Evolutionary conservation across 108 stramenopile species (phyloP), one percentile per base, ranked within the genome.

Genomic region (Seminavis robusta): DNA sequence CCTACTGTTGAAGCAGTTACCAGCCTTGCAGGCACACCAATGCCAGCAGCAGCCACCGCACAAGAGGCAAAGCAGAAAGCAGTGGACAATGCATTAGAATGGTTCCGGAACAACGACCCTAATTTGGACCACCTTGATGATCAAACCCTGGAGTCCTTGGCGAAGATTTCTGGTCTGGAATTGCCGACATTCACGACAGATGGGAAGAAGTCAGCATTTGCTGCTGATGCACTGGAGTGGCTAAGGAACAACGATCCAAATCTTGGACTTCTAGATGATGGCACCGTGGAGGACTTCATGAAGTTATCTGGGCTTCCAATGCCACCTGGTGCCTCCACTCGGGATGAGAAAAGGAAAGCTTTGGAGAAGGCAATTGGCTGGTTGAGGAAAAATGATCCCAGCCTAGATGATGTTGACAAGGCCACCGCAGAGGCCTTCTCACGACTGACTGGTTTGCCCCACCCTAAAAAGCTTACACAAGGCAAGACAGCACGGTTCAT

Each of bases 361-460:
- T 49, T 64, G 13, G 73, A 74, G 42, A 45, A 47, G 10, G 65
- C 60, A 0, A 28, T 66, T 5, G 61, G 67, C 30, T 75, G 66
- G 66, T 21, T 67, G 23, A 48, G 66, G 38, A 33, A 59, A 32
- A 67, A 67, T 5, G 42, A 45, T 33, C 23, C 52, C 32, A 23
- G 28, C 42, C 48, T 53, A 1, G 56, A 71, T 21, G 55, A 41
- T 26, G 3, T 61, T 26, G 62, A 63, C 23, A 48, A 38, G 20
- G 31, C 16, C 1, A 45, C 57, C 16, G 31, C 46, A 5, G 29
- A 25, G n/a, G 43, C 57, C 28, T 31, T 59, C 26, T 10, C 15
- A 29, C 45, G 17, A 17, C 24, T 59, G 6, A 44, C 57, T 17
- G 57, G 57, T 29, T 21, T 59, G n/a, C n/a, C n/a, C n/a, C n/a